phyloP scores from a whole-genome alignment of 2,329 filamentous ascomycete species.

The Ophiocordyceps camponoti-floridani region DNA sequence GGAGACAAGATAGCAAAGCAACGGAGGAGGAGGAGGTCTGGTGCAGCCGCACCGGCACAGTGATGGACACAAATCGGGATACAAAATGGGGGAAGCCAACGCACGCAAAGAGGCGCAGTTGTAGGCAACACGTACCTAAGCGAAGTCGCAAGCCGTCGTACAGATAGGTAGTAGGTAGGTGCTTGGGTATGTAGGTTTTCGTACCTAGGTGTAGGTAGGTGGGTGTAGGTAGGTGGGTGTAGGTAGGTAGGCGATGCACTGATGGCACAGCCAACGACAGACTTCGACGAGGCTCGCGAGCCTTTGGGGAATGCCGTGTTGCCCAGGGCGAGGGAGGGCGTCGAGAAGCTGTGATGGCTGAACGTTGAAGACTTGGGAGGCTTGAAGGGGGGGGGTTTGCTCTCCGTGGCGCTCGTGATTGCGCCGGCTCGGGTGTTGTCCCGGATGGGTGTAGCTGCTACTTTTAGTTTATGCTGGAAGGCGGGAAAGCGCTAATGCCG shows the following conservation, averaged over 20 bases:
- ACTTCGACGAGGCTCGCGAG: background rate
- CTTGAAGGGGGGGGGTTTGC: background rate
- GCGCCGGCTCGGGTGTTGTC: background rate
- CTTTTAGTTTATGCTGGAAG: background rate
- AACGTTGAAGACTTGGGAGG: background rate
- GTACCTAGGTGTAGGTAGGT: no score
- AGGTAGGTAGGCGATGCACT: background rate
- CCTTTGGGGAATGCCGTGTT: background rate
- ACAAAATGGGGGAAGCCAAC: background rate
- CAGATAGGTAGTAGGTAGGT: no score
- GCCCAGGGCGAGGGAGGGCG: background rate
- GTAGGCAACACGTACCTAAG: constrained; percentile 1
- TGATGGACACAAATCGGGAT: background rate
- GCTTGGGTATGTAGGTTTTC: no score
- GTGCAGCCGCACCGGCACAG: background rate
- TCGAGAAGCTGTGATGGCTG: background rate
- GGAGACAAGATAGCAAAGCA: background rate
- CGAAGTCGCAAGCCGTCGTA: background rate
- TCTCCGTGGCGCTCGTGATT: background rate
- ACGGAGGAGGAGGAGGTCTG: background rate
- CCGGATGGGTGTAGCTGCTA: background rate
- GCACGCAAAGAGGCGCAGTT: background rate
- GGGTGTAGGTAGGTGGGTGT: no score
- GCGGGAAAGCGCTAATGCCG: background rate
- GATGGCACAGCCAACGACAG: background rate